phyloP scores from a whole-genome alignment of 2,329 filamentous ascomycete genomes.

The Ilyonectria mors-panacis region DNA sequence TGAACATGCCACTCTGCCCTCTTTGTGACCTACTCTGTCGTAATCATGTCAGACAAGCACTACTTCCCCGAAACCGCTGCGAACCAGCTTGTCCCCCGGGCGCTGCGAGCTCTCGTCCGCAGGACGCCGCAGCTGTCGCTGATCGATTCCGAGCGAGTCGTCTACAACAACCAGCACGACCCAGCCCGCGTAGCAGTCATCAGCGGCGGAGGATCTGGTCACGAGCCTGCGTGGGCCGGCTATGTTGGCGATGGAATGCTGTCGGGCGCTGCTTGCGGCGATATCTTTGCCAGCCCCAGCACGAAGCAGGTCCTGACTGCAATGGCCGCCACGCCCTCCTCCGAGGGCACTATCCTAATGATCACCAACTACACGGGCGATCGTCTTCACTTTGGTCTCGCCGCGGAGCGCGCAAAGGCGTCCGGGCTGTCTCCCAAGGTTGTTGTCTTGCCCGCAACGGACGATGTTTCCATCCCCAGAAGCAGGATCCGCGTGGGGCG shows the following conservation, averaged over 20 bases:
- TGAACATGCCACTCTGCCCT: conserved; percentile 6
- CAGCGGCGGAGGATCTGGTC: conserved; percentile 63
- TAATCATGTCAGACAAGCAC: conserved; percentile 29
- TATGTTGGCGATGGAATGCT: conserved; percentile 75
- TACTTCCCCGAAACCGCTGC: conserved; percentile 24
- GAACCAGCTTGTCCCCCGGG: conserved; percentile 26
- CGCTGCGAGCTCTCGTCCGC: conserved; percentile 23
- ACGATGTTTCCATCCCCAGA: conserved; percentile 23
- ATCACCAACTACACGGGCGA: conserved; percentile 78
- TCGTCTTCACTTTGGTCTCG: conserved; percentile 73
- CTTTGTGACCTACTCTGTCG: conserved; percentile 11
- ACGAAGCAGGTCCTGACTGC: conserved; percentile 74
- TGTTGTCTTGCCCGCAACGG: conserved; percentile 14
- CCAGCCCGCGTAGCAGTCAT: conserved; percentile 21
- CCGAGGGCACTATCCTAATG: conserved; percentile 70
- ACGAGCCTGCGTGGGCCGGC: conserved; percentile 75
- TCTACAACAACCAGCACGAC: conserved; percentile 29
- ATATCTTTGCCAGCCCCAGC: conserved; percentile 75
- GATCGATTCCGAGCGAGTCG: conserved; percentile 21
- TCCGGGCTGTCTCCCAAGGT: conserved; percentile 13
- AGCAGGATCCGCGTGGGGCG: conserved; percentile 21
- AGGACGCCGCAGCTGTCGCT: conserved; percentile 23
- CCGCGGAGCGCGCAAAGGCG: conserved; percentile 43
- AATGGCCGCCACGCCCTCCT: conserved; percentile 68
- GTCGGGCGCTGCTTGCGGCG: conserved; percentile 72